phyloP scores from a whole-genome alignment of 78 protist species.

The Reticulomyxa filosa region DNA sequence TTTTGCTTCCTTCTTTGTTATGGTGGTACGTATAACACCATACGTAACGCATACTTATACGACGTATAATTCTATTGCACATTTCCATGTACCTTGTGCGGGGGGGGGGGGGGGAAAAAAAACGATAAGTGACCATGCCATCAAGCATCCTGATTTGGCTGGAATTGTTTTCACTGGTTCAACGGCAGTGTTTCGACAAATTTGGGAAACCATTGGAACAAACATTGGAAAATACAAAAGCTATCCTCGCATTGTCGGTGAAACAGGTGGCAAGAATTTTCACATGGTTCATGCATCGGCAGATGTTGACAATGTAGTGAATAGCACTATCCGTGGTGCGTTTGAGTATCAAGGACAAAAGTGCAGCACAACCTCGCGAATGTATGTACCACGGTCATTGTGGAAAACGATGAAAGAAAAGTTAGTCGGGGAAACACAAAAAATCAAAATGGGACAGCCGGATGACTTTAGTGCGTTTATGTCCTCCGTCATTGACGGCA shows the following conservation, averaged over 20 bases:
- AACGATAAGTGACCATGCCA: no score
- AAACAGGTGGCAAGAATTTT: slow-evolving; percentile 26
- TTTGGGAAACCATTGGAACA: no score
- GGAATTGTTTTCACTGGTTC: no score
- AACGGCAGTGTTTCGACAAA: no score
- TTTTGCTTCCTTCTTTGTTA: no score
- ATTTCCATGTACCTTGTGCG: no score
- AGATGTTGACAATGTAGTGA: neutral
- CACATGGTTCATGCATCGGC: slow-evolving; percentile 1
- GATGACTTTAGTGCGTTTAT: neutral
- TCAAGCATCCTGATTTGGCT: no score
- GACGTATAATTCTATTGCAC: no score
- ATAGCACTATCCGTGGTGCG: slow-evolving; percentile 9
- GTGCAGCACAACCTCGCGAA: slow-evolving; percentile 14
- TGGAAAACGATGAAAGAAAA: slow-evolving; percentile 4
- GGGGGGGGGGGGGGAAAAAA: no score
- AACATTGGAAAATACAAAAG: no score
- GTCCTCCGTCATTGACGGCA: slow-evolving; percentile 12
- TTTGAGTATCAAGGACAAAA: slow-evolving; percentile 21
- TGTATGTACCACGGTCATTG: slow-evolving; percentile 1
- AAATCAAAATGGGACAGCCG: neutral
- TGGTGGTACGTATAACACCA: no score
- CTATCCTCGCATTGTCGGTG: slow-evolving; percentile 20
- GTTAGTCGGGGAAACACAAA: neutral
- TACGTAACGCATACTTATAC: no score